These are phyloP conservation scores for Wallemia hederae DNA, from an alignment of 1,284 basidiomycete genomes.

Conservation along the genomic window DNA sequence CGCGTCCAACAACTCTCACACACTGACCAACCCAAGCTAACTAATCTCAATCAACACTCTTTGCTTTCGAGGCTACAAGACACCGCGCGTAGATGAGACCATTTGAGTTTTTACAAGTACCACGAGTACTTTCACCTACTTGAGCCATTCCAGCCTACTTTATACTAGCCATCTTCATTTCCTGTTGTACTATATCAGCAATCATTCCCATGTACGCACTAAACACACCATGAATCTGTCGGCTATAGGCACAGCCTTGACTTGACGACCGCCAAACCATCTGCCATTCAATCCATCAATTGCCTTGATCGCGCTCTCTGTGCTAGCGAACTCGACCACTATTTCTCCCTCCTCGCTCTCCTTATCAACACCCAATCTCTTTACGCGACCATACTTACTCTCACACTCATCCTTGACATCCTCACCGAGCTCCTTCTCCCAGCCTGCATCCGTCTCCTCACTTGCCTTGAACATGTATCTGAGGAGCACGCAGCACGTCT, in stretches of 20 bases:
- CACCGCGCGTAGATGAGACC: too few species aligned
- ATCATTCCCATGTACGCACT: not conserved
- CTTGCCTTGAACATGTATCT: slow-evolving; percentile 94
- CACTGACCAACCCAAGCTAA: too few species aligned
- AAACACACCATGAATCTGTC: slow-evolving; percentile 5
- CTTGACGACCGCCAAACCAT: slow-evolving; percentile 73
- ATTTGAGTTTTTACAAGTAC: too few species aligned
- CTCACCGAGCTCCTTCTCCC: slow-evolving; percentile 84
- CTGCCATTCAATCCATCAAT: slow-evolving; percentile 71
- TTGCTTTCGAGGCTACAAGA: too few species aligned
- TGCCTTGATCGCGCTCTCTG: slow-evolving; percentile 53
- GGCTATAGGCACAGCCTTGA: slow-evolving; percentile 27
- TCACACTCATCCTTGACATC: slow-evolving; percentile 88
- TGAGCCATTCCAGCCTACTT: not conserved
- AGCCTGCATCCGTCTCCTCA: slow-evolving; percentile 82
- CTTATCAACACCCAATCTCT: slow-evolving; percentile 70
- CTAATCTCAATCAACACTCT: too few species aligned
- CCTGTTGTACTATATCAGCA: too few species aligned
- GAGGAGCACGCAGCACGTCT: slow-evolving; percentile 53
- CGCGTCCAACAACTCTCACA: too few species aligned
- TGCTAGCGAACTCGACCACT: slow-evolving; percentile 61
- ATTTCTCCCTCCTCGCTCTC: slow-evolving; percentile 96
- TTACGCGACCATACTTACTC: slow-evolving; percentile 60
- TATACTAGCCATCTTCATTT: not conserved
- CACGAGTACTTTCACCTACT: too few species aligned